Evolutionary conservation across 345 rosid species (phyloP), one percentile per base, ranked within the genome.

Genomic region (Eucalyptus fibrosa): DNA sequence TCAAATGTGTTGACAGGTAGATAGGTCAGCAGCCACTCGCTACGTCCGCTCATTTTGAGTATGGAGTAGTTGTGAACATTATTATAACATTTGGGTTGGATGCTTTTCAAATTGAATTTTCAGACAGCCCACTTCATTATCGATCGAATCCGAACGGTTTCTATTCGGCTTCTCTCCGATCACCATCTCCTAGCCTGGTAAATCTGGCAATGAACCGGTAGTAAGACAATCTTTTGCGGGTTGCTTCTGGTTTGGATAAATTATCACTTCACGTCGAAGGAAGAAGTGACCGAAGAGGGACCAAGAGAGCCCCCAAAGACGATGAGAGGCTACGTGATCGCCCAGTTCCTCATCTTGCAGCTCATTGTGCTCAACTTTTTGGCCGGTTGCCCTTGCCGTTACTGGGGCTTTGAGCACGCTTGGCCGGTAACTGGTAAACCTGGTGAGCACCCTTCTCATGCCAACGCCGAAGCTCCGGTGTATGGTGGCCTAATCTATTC

Each of bases 341-440:
- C 3, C 72, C 1, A 1, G 72, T 14, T 15, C 37, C 9, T 15
- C 72, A 14, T 4, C 72, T 65, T 65, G 72, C 37, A 2, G 72
- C 72, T 45, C 49, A 7, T 7, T 42, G 44, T 42, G 45, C 45
- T 12, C 69, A 3, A 0, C 12, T 4, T 1, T 19, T 51, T 3
- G 26, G 59, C 1, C 59, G 0, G 1, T 21, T 55, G 26, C 4
- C 2, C 0, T 50, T 50, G 19, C 7, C 16, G 0, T 49, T 49
- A 2, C 50, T 45, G 16, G 26, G 12, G 30, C 62, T 1, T 3
- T 60, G 32, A 11, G 60, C 0, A 9, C 5, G 0, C 0, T 14
- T n/a, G 34, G 19, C 37, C 3, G 72, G 9, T 7, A 13, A 30
- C 1, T 65, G 72, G 18, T 32, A 7, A 30, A 62, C 3, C 37